These are phyloP conservation scores for Apiospora malaysiana DNA, from an alignment of 2,329 filamentous ascomycete species.

Conservation along the genomic window DNA sequence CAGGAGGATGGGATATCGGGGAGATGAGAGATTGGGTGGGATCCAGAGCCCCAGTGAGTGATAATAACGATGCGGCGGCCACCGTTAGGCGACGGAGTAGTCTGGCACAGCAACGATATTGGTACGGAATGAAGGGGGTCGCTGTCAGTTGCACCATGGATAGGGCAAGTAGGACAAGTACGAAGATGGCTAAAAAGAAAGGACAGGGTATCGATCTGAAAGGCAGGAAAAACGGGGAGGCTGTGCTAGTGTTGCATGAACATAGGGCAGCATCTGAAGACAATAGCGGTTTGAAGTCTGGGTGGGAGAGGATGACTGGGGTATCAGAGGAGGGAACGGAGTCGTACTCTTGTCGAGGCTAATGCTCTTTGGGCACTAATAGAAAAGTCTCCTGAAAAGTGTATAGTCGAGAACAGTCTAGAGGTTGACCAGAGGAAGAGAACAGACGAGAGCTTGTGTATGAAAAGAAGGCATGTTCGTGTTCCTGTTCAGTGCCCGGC, in stretches of 20 bases:
- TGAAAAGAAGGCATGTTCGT: constrained; percentile 11
- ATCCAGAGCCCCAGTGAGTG: constrained; percentile 6
- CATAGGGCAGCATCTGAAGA: constrained; percentile 38
- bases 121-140: constrained; percentile 10
- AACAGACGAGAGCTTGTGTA: constrained; percentile 28
- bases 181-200: constrained; percentile 23
- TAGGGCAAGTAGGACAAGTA: constrained; percentile 18
- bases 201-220: constrained; percentile 33
- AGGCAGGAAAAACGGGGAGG: constrained; percentile 32
- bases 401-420: constrained; percentile 32
- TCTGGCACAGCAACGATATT: not conserved
- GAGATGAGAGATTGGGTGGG: not conserved
- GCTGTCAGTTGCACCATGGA: not conserved
- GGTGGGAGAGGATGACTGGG: constrained; percentile 28
- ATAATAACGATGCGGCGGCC: constrained; percentile 12
- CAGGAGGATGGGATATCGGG: not conserved
- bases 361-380: constrained; percentile 14
- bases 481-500: constrained; percentile 24
- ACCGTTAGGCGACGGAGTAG: not conserved
- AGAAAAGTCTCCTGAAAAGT: constrained; percentile 24
- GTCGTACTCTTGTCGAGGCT: constrained; percentile 16
- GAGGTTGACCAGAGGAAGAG: constrained; percentile 27
- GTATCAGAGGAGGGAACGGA: constrained; percentile 13
- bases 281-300: constrained; percentile 34
- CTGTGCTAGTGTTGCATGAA: constrained; percentile 42